Evolutionary conservation across 169 alveolate species (phyloP).

Genomic region (Miamiensis avidus): DNA sequence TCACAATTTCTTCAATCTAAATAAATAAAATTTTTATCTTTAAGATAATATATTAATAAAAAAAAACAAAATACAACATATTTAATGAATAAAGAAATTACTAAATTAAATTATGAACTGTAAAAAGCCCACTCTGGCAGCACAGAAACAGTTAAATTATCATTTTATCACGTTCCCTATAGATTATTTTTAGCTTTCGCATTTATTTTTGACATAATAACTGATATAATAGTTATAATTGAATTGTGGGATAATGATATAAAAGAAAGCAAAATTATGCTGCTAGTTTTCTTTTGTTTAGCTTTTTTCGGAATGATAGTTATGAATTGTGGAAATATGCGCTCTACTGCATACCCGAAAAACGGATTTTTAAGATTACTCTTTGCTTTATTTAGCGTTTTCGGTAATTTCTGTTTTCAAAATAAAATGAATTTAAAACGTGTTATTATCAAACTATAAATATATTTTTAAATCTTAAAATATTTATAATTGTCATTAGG

Average conservation of each 20-base stretch:
- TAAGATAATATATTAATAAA: no score
- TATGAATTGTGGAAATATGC: not conserved
- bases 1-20: no score
- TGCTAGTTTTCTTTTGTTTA: not conserved
- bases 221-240: not conserved
- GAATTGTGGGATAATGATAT: not conserved
- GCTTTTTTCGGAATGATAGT: not conserved
- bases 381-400: not conserved
- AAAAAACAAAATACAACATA: no score
- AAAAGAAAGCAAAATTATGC: no score
- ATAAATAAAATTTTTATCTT: no score
- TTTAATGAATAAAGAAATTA: no score
- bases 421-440: no score
- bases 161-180: not conserved
- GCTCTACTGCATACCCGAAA: not conserved
- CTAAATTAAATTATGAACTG: not conserved
- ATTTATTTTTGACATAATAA: not conserved
- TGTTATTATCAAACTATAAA: no score
- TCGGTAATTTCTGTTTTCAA: not conserved
- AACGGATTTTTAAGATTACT: not conserved
- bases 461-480: no score
- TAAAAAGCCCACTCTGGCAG: not conserved
- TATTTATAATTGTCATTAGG: no score
- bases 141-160: not conserved
- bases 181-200: not conserved